Evolutionary conservation across 2,329 filamentous ascomycete species (phyloP).

Genomic region (Claviceps purpurea): DNA sequence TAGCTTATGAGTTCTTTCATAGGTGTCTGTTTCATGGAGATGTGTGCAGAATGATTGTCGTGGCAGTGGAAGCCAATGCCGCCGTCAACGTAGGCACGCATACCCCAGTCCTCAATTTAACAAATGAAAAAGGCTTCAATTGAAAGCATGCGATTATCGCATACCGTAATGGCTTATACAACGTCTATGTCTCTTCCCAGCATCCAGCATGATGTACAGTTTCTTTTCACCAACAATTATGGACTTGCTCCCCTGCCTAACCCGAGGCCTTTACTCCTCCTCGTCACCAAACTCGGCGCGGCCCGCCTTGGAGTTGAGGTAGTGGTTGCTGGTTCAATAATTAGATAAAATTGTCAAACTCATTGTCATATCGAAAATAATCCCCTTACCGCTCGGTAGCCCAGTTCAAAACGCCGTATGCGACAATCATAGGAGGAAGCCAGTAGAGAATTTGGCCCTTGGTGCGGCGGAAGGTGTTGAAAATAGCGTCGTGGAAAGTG

Average conservation of each 20-base stretch:
- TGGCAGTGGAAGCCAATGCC: neutral
- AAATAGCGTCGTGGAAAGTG: conserved; percentile 66
- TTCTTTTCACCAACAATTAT: conserved; percentile 6
- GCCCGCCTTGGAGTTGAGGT: conserved; percentile 67
- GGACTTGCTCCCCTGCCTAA: conserved; percentile 3
- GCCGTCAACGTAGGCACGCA: neutral
- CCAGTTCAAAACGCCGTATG: conserved; percentile 81
- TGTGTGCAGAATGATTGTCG: neutral
- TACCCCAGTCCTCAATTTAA: neutral
- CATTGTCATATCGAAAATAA: no score
- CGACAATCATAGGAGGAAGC: conserved; percentile 62
- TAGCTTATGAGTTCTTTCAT: no score
- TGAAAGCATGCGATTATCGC: conserved; percentile 4
- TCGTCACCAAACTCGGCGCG: conserved; percentile 39
- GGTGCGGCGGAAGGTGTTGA: conserved; percentile 88
- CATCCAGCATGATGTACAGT: conserved; percentile 30
- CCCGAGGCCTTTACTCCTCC: conserved; percentile 28
- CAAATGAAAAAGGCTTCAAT: conserved; percentile 11
- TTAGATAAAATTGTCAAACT: neutral
- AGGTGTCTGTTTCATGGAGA: neutral
- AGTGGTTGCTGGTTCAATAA: conserved; percentile 50
- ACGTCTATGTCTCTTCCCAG: conserved; percentile 23
- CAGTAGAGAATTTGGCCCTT: conserved; percentile 81
- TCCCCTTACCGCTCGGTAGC: conserved; percentile 67
- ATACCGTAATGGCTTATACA: conserved; percentile 9